Evolutionary conservation across 164 flowering plant genomes (phyloP), one percentile per base, ranked within the genome.

Genomic region (Annona cherimola): DNA sequence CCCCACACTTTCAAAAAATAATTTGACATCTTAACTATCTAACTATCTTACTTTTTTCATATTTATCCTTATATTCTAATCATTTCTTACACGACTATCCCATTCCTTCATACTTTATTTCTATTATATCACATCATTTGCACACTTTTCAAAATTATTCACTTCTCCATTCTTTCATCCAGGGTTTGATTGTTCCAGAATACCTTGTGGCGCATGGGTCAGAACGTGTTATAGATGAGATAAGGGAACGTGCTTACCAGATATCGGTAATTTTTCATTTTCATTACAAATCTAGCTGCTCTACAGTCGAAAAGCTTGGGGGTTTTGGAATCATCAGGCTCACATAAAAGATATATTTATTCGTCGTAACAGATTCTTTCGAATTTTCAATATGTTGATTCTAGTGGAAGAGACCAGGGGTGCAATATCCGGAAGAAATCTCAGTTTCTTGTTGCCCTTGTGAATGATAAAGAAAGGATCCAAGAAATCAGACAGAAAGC

Each of bases 351-450:
- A 18, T 19, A 60, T 61, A 60, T 61, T n/a, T n/a, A 43, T 69
- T 26, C 62, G 62, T 6, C 73, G 8, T 69, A 35, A 71, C 88
- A 96, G 99, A 87, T 94, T 61, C 77, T 93, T 76, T 86, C 97
- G 11, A 90, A 90, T 78, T 96, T 96, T 76, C 99, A 92, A 73
- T 96, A 96, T 71, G 87, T 93, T 73, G 99, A 96, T 81, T 93
- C 98, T 61, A 79, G 89, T 82, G 99, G 98, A 76, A 89, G 88
- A 78, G 99, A 96, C 73, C 99, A 96, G 77, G 99, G 99, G 69
- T 84, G 74, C 85, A 93, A 96, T 83, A 93, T 96, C 70, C 80
- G 99, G 74, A 93, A 81, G 87, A 96, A 92, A 79, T 92, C 99
- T 79, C 98, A 93, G 85, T 85, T 87, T 83, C 92, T 96, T 75